Conservation (phyloP, 257 asterid species). For the Primulina huaijiensis region DNA sequence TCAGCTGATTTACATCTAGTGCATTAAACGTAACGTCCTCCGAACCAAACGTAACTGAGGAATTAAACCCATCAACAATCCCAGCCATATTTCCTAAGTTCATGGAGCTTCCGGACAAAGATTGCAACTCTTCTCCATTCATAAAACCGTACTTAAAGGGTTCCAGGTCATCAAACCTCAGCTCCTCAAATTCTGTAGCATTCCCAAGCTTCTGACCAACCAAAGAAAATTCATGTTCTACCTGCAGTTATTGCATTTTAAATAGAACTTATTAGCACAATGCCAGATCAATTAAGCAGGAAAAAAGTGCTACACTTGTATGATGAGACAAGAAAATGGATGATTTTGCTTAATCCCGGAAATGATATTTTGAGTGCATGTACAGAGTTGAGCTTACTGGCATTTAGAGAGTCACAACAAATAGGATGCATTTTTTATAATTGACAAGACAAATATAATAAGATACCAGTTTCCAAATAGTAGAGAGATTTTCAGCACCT, state of each 20-base stretch:
- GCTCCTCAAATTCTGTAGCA: constrained; percentile 70
- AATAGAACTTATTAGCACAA: neutral
- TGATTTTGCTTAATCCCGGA: neutral
- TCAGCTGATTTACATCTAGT: constrained; percentile 44
- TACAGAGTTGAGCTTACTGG: neutral
- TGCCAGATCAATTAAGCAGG: neutral
- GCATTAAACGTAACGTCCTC: constrained; percentile 52
- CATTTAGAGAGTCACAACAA: neutral
- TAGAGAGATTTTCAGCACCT: neutral
- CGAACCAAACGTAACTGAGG: constrained; percentile 55
- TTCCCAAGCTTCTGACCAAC: constrained; percentile 60
- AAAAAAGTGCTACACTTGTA: constrained; percentile 1
- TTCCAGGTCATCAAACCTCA: constrained; percentile 76
- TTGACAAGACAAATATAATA: constrained; percentile 1
- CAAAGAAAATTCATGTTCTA: constrained; percentile 40
- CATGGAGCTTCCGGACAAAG: constrained; percentile 53
- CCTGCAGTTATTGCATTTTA: constrained; percentile 41
- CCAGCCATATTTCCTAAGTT: constrained; percentile 45
- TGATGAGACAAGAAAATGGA: constrained; percentile 3
- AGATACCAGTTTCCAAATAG: neutral
- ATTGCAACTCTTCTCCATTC: constrained; percentile 48
- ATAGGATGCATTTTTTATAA: neutral
- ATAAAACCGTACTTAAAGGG: constrained; percentile 55
- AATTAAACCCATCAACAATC: constrained; percentile 50
- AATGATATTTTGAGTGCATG: neutral